Conservation (phyloP, 2,329 filamentous ascomycete genomes). For the Xylaria hypoxylon region DNA sequence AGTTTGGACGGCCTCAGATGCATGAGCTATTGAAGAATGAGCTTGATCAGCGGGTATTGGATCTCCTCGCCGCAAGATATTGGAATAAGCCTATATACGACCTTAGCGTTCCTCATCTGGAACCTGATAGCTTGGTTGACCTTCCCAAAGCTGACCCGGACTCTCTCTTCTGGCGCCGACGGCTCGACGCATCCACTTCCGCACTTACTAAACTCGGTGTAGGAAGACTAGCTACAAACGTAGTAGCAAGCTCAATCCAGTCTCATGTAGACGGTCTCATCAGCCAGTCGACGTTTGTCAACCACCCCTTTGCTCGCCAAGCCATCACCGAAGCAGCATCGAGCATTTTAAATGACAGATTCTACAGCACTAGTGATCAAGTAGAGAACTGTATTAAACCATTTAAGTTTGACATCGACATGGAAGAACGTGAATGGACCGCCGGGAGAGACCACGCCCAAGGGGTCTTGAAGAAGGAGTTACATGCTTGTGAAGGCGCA, state of each 20-base stretch:
- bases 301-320: conserved; percentile 90
- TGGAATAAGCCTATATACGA: conserved; percentile 97
- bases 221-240: conserved; percentile 89
- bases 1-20: conserved; percentile 90
- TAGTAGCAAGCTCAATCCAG: conserved; percentile 89
- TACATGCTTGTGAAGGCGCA: conserved; percentile 84
- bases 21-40: conserved; percentile 90
- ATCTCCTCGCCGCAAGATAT: conserved; percentile 91
- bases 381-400: conserved; percentile 99
- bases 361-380: conserved; percentile 97
- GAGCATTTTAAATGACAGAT: conserved; percentile 90
- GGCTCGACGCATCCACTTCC: conserved; percentile 91
- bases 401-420: conserved; percentile 97
- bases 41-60: conserved; percentile 93
- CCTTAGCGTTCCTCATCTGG: conserved; percentile 72
- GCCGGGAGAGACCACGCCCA: conserved; percentile 86
- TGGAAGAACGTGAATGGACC: conserved; percentile 89
- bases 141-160: conserved; percentile 87
- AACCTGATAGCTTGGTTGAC: conserved; percentile 78
- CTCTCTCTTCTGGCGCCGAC: conserved; percentile 91
- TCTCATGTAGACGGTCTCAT: conserved; percentile 84
- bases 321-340: conserved; percentile 93
- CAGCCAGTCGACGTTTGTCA: conserved; percentile 82
- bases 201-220: conserved; percentile 94
- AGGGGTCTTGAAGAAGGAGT: conserved; percentile 84